Evolutionary conservation across 2,329 filamentous ascomycete species (phyloP).

Genomic region (Pseudocercospora musae): DNA sequence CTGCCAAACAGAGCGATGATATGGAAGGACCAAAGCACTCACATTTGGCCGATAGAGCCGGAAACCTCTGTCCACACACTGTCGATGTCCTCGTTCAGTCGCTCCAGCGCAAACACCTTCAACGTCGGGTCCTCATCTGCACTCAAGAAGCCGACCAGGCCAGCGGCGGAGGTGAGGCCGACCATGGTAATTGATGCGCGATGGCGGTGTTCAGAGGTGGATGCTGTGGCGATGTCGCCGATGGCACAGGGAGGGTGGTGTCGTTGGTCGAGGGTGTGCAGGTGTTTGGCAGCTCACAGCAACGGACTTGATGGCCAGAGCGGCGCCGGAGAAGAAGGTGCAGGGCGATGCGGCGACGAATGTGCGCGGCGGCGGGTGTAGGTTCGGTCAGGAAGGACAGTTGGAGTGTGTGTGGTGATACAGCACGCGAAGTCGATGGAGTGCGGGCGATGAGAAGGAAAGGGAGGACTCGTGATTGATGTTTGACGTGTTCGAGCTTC

Average conservation of each 20-base stretch:
- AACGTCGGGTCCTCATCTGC: constrained; percentile 92
- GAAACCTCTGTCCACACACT: constrained; percentile 97
- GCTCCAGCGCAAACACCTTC: constrained; percentile 90
- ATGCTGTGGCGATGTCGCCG: background rate
- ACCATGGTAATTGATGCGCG: constrained; percentile 61
- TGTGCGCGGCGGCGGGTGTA: background rate
- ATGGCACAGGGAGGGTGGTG: background rate
- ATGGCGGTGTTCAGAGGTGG: background rate
- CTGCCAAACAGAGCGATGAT: background rate
- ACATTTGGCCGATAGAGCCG: constrained; percentile 90
- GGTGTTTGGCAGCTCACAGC: background rate
- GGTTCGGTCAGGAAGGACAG: background rate
- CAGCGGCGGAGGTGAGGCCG: constrained; percentile 87
- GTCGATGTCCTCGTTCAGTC: constrained; percentile 93
- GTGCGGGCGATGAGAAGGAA: background rate
- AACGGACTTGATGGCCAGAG: constrained; percentile 4
- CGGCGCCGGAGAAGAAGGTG: constrained; percentile 9
- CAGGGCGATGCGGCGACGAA: constrained; percentile 8
- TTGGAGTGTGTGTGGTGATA: background rate
- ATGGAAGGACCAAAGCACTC: constrained; percentile 38
- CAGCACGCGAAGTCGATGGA: constrained; percentile 1
- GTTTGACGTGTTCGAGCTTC: too few species aligned
- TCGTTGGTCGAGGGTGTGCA: background rate
- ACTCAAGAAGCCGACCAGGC: constrained; percentile 82
- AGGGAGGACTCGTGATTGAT: background rate